Base-by-base conservation (phyloP, 441 rosid genomes). In the Iberis amara region DNA sequence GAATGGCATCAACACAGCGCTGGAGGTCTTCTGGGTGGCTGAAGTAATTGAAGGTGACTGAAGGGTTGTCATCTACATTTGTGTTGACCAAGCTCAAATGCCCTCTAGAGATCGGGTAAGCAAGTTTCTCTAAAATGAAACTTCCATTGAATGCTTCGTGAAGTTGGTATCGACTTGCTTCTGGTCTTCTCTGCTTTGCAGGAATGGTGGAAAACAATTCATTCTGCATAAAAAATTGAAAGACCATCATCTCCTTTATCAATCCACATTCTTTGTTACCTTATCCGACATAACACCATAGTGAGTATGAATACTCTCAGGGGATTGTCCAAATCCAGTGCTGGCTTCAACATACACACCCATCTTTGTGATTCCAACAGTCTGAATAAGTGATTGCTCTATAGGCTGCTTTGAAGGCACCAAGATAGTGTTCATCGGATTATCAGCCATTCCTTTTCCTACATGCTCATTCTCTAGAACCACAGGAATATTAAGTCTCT, bases 271-370 rank as follows among this genome's bases (percentile, higher is more conserved):
- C 37, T 51, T 48, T 3, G 35, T 65, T 76, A 91, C 96, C 94
- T 92, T 89, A 1, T 83, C 81, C 2, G 95, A 91, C 75, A 79
- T 39, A 33, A 91, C 73, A 39, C 96, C 96, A 52, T 81, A 95
- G 59, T 82, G 79, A 64, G 92, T 82, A n/a, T 39, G 81, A 61
- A 92, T 84, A 67, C 95, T 89, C 51, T 82, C 83, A 6, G 36
- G 39, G 0, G 94, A 81, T 59, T 89, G 85, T 0, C 98, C 94
- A 64, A 77, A 91, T 42, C 97, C 99, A 47, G 94, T 78, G 75
- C 99, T 92, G 28, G 86, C 82, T 78, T 92, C 99, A 65, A 92
- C 75, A 60, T 82, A 92, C 36, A 89, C 95, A 41, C 97, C 99
- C 50, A 64, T 44, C 72, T 81, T 82, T 18, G 99, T 86, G 24